Base-by-base conservation (phyloP, 139 green algal genomes). In the Chlorella sp. region DNA sequence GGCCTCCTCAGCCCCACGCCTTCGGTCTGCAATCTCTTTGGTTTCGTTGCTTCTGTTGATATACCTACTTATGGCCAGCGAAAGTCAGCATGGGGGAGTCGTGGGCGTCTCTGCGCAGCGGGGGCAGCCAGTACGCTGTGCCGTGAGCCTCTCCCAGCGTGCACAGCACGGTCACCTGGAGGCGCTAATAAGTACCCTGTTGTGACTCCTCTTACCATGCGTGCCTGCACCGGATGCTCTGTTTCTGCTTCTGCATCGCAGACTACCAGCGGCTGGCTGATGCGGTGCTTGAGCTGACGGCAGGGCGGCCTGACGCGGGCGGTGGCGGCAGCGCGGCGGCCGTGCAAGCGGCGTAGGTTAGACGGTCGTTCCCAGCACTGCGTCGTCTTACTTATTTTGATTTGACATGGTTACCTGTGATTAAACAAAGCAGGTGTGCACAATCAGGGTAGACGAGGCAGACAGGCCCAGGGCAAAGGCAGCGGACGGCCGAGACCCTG, bases 231-330 rank as follows among this genome's bases (percentile, higher is more conserved):
- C n/a, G 0, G 24, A 11, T n/a, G 1, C 26, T 40, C 1, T 26
- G 73, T 34, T 83, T 21, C 39, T 19, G 39, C 77, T 36, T 2
- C 77, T 61, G 5, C n/a, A 15, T 4, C 30, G 83, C 36, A 60
- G 83, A 88, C 66, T 88, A 88, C 32, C 39, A 88, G 30, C 37
- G 66, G 68, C 84, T 88, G 0, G 84, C 84, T 16, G 84, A 88
- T 32, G 39, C 84, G 2, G 84, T 88, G 40, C 32, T 30, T 14
- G 9, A 64, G 39, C 28, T 88, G 40, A 68, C 75, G 75, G 75
- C 34, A 26, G 34, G 24, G 75, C 4, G 28, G 22, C 22, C 22
- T 3, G 64, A 28, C 5, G 64, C 64, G 21, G 2, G 22, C 64
- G 64, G 64, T 71, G 64, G 7, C 2, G 21, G 22, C 64, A 71